A percentile compares a stretch with the other conserved stretches of the same genome.
These are phyloP conservation scores for Polytrichum formosum DNA, from an alignment of 225 moss, liverwort and hornwort species.

Conservation along the genomic window DNA sequence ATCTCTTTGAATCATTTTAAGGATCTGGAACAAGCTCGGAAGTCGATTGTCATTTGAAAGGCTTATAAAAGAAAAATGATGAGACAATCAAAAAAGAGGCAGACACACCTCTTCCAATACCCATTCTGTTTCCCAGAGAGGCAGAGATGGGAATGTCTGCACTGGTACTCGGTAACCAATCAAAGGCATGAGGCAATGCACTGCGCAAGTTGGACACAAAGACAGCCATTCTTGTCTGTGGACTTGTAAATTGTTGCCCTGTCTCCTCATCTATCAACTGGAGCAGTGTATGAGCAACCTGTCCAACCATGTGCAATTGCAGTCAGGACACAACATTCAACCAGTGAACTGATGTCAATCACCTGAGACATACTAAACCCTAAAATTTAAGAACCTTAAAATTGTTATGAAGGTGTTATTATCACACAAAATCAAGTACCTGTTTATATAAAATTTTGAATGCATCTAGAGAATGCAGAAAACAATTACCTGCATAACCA, in stretches of 20 bases:
- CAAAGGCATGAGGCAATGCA: conserved; percentile 90
- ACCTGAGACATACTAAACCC: no score
- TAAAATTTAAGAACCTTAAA: no score
- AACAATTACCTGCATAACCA: conserved; percentile 69
- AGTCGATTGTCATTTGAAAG: no score
- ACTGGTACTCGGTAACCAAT: conserved; percentile 76
- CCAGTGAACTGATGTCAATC: no score
- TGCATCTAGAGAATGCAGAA: no score
- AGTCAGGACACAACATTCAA: neutral
- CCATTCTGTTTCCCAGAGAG: conserved; percentile 17
- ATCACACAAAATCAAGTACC: no score
- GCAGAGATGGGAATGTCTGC: conserved; percentile 34
- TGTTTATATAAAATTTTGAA: no score
- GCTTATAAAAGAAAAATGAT: no score
- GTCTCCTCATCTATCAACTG: conserved; percentile 88
- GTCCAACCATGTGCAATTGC: conserved; percentile 11
- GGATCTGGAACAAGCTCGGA: no score
- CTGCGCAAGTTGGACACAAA: conserved; percentile 92
- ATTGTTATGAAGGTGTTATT: no score
- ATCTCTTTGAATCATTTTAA: no score
- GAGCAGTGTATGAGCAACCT: conserved; percentile 96
- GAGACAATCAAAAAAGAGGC: neutral
- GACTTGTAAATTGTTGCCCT: conserved; percentile 68
- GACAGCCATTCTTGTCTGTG: conserved; percentile 85
- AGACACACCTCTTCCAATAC: conserved; percentile 36